Percentiles rank a stretch among this genome's conserved stretches.
Evolutionary conservation across 1,284 basidiomycete genomes (phyloP).

Genomic region (Ganoderma meredithae): DNA sequence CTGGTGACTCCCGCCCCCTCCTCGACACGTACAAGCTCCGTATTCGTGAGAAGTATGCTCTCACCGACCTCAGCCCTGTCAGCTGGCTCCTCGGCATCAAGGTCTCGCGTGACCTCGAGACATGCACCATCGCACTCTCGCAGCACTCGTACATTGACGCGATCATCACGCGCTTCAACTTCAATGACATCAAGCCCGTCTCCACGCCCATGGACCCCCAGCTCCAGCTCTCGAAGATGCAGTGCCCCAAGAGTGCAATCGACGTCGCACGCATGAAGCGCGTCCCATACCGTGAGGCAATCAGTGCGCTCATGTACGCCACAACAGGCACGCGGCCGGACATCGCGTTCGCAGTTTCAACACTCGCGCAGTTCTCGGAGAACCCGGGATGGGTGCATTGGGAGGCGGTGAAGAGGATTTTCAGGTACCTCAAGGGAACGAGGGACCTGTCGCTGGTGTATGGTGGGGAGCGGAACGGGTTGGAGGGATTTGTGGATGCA

Average conservation of each 20-base stretch:
- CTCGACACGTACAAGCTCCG: slow-evolving; percentile 35
- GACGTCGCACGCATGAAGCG: slow-evolving; percentile 17
- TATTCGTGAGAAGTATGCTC: slow-evolving; percentile 37
- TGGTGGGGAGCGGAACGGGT: background rate
- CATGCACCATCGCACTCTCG: slow-evolving; percentile 35
- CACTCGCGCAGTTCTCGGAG: slow-evolving; percentile 13
- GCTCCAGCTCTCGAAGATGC: slow-evolving; percentile 23
- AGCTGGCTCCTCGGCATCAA: slow-evolving; percentile 30
- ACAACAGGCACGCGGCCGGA: slow-evolving; percentile 24
- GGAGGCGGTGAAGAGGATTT: slow-evolving; percentile 6
- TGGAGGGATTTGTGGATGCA: slow-evolving; percentile 16
- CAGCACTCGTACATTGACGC: slow-evolving; percentile 36
- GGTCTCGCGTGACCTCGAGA: slow-evolving; percentile 37
- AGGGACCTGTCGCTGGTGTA: slow-evolving; percentile 4
- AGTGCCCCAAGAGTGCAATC: slow-evolving; percentile 20
- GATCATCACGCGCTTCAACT: slow-evolving; percentile 37
- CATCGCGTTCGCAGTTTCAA: slow-evolving; percentile 18
- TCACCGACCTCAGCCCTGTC: slow-evolving; percentile 42
- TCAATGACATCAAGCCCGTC: slow-evolving; percentile 37
- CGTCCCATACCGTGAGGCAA: slow-evolving; percentile 19
- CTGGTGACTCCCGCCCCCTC: slow-evolving; percentile 23
- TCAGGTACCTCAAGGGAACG: slow-evolving; percentile 29
- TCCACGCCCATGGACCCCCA: slow-evolving; percentile 33
- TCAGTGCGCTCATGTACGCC: slow-evolving; percentile 25
- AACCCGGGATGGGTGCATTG: background rate